Evolutionary conservation across 2,329 filamentous ascomycete species (phyloP), one percentile per base, ranked within the genome.

Genomic region (Hymenoscyphus linearis): DNA sequence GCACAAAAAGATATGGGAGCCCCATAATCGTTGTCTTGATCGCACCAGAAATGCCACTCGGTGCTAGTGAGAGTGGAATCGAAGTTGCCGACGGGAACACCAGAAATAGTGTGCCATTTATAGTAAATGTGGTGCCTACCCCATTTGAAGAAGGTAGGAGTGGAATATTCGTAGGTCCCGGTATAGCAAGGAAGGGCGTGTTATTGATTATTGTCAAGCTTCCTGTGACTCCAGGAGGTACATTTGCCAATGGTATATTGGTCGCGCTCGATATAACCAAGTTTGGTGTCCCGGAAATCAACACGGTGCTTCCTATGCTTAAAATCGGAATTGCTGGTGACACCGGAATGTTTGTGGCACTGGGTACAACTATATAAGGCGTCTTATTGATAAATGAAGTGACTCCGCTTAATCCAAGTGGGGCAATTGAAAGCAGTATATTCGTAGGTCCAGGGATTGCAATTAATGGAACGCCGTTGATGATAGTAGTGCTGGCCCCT

Each of bases 1-100:
- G 47, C 13, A 68, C 57, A 1, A 65, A n/a, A 1, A 66, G 53
- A 35, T 56, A 65, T 0, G 65, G 57, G 2, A 62, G 65, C 16
- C 64, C 65, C 34, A 62, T 64, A 22, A 67, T 63, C 2, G 26
- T 60, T 1, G 56, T 63, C 1, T 64, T 67, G 0, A 58, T 63
- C 1, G 53, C 52, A 14, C 64, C 64, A 9, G 36, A 12, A 10
- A 65, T 53, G 10, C 60, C 64, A 3, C 52, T 22, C 34, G 64
- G 64, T 12, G 58, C 60, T 7, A 55, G 31, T 14, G 64, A 64
- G 12, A 60, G 55, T 4, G 65, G 64, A 34, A 66, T 62, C 14
- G 55, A 53, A 1, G 65, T 63, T 16, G 61, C 54, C 6, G 57
- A 60, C 2, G 60, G 59, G 25, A 64, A 34, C 25, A 64, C 18